Evolutionary conservation across 208 protist species (phyloP).

Genomic region (Leishmania major): DNA sequence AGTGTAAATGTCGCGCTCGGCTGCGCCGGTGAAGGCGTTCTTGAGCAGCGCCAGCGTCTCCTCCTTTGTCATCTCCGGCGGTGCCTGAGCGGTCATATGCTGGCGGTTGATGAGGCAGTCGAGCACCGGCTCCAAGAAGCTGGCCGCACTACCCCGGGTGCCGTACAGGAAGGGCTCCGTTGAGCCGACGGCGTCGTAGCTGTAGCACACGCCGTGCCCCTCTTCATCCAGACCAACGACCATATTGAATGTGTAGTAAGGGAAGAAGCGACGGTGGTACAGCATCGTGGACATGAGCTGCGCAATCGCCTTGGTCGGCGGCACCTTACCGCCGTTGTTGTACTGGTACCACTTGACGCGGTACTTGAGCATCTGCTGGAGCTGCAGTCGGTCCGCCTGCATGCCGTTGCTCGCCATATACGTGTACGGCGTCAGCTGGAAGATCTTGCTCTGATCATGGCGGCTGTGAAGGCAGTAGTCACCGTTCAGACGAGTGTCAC

Average conservation of each 20-base stretch:
- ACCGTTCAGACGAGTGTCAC: constrained; percentile 97
- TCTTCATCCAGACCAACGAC: constrained; percentile 96
- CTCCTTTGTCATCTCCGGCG: constrained; percentile 68
- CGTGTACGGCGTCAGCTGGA: constrained; percentile 91
- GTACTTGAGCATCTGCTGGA: constrained; percentile 95
- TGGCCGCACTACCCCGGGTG: constrained; percentile 91
- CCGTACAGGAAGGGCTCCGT: constrained; percentile 95
- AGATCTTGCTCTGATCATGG: constrained; percentile 93
- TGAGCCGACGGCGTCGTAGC: constrained; percentile 98
- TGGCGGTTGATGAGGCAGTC: constrained; percentile 95
- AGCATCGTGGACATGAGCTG: constrained; percentile 98
- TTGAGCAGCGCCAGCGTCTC: constrained; percentile 94
- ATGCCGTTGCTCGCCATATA: constrained; percentile 96
- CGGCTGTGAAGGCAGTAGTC: constrained; percentile 98
- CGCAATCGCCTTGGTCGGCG: constrained; percentile 92
- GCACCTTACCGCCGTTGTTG: constrained; percentile 92
- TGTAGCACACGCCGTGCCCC: constrained; percentile 96
- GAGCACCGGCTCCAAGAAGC: constrained; percentile 97
- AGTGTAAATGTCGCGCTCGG: constrained; percentile 98
- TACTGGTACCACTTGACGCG: constrained; percentile 95
- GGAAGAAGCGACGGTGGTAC: constrained; percentile 99
- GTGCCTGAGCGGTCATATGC: constrained; percentile 76
- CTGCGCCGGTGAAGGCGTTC: constrained; percentile 95
- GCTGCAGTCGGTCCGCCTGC: constrained; percentile 96
- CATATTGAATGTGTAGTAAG: constrained; percentile 99